Percentiles rank a stretch among this genome's conserved stretches.
Conservation (phyloP, 805 yeast species). For the Candida nonsorbophila region DNA sequence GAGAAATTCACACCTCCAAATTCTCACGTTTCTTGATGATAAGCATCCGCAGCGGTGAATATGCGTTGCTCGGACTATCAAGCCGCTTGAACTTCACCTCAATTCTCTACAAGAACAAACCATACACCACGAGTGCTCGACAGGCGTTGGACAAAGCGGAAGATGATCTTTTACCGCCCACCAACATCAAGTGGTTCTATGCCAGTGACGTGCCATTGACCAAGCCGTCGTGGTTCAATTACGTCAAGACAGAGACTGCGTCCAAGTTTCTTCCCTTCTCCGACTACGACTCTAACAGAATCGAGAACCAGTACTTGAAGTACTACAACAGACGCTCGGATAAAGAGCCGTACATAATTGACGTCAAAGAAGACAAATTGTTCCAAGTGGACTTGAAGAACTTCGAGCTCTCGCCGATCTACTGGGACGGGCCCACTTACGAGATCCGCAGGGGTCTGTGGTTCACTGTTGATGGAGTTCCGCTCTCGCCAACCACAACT, state of each 20-base stretch:
- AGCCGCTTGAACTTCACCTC: no score
- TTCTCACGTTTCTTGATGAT: no score
- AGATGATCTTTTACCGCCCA: conserved; percentile 7
- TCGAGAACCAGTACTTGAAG: conserved; percentile 49
- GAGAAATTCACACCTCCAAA: no score
- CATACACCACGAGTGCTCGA: conserved; percentile 7
- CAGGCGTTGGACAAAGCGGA: conserved; percentile 2
- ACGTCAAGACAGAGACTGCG: conserved; percentile 47
- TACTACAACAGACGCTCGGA: conserved; percentile 7
- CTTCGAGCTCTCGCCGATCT: conserved; percentile 60
- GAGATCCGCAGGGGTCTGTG: conserved; percentile 83
- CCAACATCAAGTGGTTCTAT: conserved; percentile 61
- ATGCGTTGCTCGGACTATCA: no score
- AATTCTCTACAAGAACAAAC: conserved; percentile 4
- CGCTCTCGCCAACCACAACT: conserved; percentile 47
- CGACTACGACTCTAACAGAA: conserved; percentile 49
- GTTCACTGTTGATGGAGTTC: conserved; percentile 59
- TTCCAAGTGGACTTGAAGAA: conserved; percentile 62
- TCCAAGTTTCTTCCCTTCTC: conserved; percentile 66
- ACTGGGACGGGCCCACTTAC: conserved; percentile 85
- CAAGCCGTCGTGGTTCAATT: conserved; percentile 59
- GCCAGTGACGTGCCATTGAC: conserved; percentile 73
- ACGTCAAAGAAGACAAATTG: conserved; percentile 77
- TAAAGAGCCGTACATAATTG: conserved; percentile 22
- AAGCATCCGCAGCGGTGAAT: no score